These are phyloP conservation scores for Talaromyces pinophilus DNA, from an alignment of 2,329 filamentous ascomycete species.

Conservation along the genomic window DNA sequence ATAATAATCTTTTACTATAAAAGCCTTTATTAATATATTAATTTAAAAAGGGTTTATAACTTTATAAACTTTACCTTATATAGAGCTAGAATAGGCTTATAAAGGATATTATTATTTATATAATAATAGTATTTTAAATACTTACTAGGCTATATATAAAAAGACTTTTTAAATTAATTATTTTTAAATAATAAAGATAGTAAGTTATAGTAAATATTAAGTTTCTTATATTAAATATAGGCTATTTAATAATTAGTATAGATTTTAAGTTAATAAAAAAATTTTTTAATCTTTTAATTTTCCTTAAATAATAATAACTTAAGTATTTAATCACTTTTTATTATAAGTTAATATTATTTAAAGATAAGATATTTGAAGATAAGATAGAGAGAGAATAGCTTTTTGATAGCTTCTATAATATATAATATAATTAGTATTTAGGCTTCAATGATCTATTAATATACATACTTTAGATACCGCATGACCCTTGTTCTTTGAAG, in stretches of 20 bases:
- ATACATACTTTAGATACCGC: too few species aligned
- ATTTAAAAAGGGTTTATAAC: background rate
- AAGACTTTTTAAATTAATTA: background rate
- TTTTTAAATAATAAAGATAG: background rate
- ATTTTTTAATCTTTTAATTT: background rate
- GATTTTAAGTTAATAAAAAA: background rate
- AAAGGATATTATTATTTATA: background rate
- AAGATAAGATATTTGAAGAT: background rate
- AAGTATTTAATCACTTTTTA: background rate
- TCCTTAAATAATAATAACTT: background rate
- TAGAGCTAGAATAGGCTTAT: background rate
- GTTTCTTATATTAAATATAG: background rate
- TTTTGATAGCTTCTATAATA: background rate
- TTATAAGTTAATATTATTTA: background rate
- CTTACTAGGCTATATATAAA: background rate
- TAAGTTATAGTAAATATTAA: too few species aligned
- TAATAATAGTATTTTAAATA: background rate
- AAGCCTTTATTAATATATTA: background rate
- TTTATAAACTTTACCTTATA: too few species aligned
- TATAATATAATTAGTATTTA: background rate
- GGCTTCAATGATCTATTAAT: too few species aligned
- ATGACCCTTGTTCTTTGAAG: too few species aligned
- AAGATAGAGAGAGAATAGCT: background rate
- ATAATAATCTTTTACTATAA: background rate
- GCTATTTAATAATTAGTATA: background rate